Conservation (phyloP, 331 rosid genomes). For the Malus hybrid region DNA sequence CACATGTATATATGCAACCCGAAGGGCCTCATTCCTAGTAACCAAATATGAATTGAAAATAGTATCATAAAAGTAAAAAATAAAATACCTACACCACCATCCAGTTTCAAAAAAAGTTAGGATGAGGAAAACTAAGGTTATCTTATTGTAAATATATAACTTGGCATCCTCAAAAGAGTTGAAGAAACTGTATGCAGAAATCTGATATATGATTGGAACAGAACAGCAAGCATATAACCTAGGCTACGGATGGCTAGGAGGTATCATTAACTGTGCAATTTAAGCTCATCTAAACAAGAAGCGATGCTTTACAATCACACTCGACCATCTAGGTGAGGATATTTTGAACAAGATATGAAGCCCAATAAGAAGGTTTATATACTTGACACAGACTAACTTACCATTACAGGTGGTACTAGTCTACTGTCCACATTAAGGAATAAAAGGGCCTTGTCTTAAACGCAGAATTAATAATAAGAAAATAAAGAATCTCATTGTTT, state of each 20-base stretch:
- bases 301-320: too few relatives aligned
- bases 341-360: neutral
- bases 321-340: neutral
- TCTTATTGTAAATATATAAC: neutral
- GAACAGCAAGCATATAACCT: neutral
- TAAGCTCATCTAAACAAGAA: too few relatives aligned
- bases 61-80: neutral
- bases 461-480: neutral
- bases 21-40: slow-evolving; percentile 91
- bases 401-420: neutral
- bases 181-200: neutral
- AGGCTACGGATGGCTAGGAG: too few relatives aligned
- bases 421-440: neutral
- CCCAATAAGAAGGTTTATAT: neutral
- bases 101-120: neutral
- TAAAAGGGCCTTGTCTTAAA: neutral
- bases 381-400: neutral
- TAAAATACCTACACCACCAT: neutral
- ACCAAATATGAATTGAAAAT: neutral
- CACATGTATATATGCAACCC: slow-evolving; percentile 91
- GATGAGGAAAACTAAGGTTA: neutral
- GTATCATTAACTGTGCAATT: too few relatives aligned
- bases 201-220: neutral
- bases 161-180: neutral
- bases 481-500: neutral